Conservation (phyloP, 2,329 filamentous ascomycete species). For the Exserohilum rostratum region DNA sequence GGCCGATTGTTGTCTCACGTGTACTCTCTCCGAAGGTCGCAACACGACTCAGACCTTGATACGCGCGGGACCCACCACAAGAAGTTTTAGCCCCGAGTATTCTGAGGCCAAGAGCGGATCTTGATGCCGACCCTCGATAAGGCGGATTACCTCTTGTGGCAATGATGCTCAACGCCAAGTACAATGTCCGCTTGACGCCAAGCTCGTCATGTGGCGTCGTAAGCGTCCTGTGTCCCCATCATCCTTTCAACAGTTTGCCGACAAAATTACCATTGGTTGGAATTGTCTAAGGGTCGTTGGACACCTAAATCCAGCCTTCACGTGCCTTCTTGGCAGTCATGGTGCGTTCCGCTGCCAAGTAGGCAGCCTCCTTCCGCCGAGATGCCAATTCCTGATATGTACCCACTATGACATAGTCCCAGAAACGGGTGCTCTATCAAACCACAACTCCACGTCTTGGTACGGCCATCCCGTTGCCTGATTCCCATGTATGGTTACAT, state of each 20-base stretch:
- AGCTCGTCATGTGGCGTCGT: conserved; percentile 7
- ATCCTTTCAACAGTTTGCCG: not conserved
- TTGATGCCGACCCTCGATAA: conserved; percentile 7
- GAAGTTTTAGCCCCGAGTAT: not conserved
- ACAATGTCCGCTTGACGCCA: conserved; percentile 17
- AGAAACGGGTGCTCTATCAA: conserved; percentile 17
- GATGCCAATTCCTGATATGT: conserved; percentile 18
- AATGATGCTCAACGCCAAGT: conserved; percentile 19
- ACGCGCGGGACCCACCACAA: not conserved
- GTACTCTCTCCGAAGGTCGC: too few species aligned
- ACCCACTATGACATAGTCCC: conserved; percentile 39
- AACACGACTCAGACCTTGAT: not conserved
- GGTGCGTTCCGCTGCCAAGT: conserved; percentile 27
- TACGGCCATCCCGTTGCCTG: conserved; percentile 14
- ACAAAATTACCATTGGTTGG: conserved; percentile 9
- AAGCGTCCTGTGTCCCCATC: conserved; percentile 7
- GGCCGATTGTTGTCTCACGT: not conserved
- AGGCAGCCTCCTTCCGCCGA: conserved; percentile 23
- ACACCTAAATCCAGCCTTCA: conserved; percentile 5
- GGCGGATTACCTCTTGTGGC: conserved; percentile 13
- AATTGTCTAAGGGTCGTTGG: not conserved
- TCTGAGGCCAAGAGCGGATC: conserved; percentile 6
- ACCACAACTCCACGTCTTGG: conserved; percentile 15
- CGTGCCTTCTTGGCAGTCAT: conserved; percentile 17
- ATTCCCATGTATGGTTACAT: conserved; percentile 31